Percentiles rank a stretch among this genome's conserved stretches.
Evolutionary conservation across 140 eudicot species (phyloP).

Genomic region (Anethum foeniculum): DNA sequence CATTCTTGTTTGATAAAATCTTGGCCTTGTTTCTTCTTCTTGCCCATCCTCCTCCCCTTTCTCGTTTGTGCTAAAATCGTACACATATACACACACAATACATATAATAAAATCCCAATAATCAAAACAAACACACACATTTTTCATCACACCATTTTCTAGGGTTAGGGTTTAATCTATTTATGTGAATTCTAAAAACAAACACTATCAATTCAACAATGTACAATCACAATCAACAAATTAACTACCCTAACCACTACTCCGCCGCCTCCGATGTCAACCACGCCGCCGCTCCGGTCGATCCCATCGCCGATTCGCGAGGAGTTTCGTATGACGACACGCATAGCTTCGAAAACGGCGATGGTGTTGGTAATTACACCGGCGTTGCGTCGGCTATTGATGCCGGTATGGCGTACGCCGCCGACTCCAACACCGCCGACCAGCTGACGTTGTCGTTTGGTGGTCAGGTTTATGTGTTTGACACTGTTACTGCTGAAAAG

Average conservation of each 20-base stretch:
- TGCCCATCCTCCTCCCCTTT: not conserved
- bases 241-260: not conserved
- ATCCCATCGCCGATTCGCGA: not conserved
- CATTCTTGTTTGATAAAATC: too few relatives aligned
- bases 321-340: not conserved
- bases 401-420: not conserved
- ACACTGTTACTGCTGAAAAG: conserved; percentile 34
- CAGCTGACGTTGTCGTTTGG: conserved; percentile 36
- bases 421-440: not conserved
- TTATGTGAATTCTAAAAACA: not conserved
- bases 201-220: not conserved
- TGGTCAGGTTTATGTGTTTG: conserved; percentile 35
- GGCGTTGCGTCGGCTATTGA: conserved; percentile 1
- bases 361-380: conserved; percentile 5
- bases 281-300: not conserved
- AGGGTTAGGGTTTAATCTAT: not conserved
- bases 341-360: conserved; percentile 8
- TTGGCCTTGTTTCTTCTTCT: not conserved
- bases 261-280: not conserved
- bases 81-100: not conserved
- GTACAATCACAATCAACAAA: not conserved
- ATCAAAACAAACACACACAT: not conserved
- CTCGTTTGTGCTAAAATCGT: not conserved
- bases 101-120: not conserved
- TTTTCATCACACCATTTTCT: not conserved